A percentile compares a stretch with the other conserved stretches of the same genome.
Conservation (phyloP, 2,329 filamentous ascomycete species). For the Clarireedia homoeocarpa region DNA sequence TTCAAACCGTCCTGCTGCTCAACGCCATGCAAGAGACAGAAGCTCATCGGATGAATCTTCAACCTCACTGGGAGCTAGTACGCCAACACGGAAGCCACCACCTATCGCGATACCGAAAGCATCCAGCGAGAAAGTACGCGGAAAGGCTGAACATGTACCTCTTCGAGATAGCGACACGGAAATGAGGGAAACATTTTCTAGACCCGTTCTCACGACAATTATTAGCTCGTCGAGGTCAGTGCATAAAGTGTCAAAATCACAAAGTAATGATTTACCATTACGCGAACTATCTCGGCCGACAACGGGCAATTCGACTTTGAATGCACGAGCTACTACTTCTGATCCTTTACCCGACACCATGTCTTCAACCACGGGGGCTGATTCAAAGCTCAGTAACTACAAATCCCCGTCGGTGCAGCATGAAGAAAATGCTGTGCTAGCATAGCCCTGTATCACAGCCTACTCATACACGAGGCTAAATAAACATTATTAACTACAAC, state of each 20-base stretch:
- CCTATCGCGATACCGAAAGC: constrained; percentile 19
- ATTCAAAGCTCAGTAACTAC: neutral
- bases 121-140: constrained; percentile 4
- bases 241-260: constrained; percentile 4
- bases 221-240: constrained; percentile 20
- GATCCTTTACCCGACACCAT: neutral
- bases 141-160: constrained; percentile 22
- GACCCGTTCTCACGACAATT: constrained; percentile 20
- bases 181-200: constrained; percentile 14
- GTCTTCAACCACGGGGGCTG: neutral
- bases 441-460: neutral
- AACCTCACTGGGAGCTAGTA: constrained; percentile 13
- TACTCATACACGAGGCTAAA: too few species aligned
- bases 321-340: neutral
- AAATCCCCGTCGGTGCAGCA: neutral
- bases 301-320: neutral
- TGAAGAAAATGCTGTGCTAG: neutral
- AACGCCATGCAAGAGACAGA: constrained; percentile 15
- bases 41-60: constrained; percentile 19
- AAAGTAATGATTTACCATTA: neutral
- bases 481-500: too few species aligned
- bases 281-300: constrained; percentile 1
- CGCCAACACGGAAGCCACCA: constrained; percentile 17
- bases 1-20: constrained; percentile 11
- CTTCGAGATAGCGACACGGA: constrained; percentile 15